These are phyloP conservation scores for Pholiota adiposa DNA, from an alignment of 1,284 basidiomycete species.

Conservation along the genomic window DNA sequence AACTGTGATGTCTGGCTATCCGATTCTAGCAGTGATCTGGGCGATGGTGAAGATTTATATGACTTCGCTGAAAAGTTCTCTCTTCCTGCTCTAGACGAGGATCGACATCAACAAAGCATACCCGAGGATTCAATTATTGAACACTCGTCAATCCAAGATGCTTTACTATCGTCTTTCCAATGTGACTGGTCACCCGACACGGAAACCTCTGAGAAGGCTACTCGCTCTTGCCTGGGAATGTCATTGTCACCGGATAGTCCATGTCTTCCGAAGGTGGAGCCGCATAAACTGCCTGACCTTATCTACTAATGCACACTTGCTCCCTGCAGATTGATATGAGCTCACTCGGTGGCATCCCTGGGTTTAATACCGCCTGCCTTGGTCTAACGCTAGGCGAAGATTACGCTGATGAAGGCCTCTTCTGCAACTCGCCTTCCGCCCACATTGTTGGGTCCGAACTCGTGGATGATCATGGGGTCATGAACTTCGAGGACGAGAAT, in stretches of 20 bases:
- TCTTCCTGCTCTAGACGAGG: background rate
- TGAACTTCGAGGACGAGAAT: conserved; percentile 12
- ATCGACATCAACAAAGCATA: background rate
- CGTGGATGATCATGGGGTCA: conserved; percentile 21
- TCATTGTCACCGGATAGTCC: conserved; percentile 8
- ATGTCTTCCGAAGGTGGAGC: conserved; percentile 1
- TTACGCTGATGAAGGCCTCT: background rate
- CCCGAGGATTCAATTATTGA: conserved; percentile 11
- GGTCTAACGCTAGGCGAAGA: background rate
- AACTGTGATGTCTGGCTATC: background rate
- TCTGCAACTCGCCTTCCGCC: conserved; percentile 9
- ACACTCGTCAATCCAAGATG: background rate
- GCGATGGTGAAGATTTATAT: conserved; percentile 1
- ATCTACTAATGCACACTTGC: conserved; percentile 1
- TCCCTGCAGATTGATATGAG: conserved; percentile 3
- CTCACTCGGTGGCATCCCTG: background rate
- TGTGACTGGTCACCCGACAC: conserved; percentile 26
- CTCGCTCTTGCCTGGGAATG: conserved; percentile 20
- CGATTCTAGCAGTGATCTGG: conserved; percentile 7
- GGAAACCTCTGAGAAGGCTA: conserved; percentile 24
- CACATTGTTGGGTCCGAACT: conserved; percentile 11
- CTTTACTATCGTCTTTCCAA: conserved; percentile 3
- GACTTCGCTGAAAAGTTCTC: conserved; percentile 2
- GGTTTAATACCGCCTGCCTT: background rate
- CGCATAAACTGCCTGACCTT: conserved; percentile 12